phyloP scores from a whole-genome alignment of 2,329 filamentous ascomycete genomes.

The Colletotrichum tamarilloi region DNA sequence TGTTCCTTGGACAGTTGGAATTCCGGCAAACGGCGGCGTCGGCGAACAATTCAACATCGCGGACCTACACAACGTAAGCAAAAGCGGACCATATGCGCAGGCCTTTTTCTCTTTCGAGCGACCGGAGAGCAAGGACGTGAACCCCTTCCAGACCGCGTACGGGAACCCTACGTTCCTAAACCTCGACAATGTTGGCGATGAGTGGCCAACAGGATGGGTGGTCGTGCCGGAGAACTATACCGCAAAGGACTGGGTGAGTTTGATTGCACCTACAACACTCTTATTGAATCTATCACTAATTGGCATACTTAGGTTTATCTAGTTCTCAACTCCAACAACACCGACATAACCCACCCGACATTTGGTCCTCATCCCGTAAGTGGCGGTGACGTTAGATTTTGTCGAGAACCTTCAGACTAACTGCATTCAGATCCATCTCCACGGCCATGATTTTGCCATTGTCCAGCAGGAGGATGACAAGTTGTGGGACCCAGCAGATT shows the following conservation, averaged over 20 bases:
- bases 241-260: constrained; percentile 33
- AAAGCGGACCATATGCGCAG: too few relatives aligned
- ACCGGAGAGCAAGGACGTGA: background rate
- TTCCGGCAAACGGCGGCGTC: too few relatives aligned
- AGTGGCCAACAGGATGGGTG: constrained; percentile 34
- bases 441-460: constrained; percentile 62
- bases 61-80: too few relatives aligned
- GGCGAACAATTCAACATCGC: too few relatives aligned
- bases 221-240: constrained; percentile 37
- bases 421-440: constrained; percentile 52
- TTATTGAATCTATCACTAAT: too few relatives aligned
- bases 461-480: constrained; percentile 44
- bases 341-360: background rate
- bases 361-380: constrained; percentile 15
- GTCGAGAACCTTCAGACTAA: background rate
- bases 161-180: constrained; percentile 52
- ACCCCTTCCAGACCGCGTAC: constrained; percentile 48
- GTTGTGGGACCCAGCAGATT: constrained; percentile 20
- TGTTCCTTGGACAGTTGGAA: constrained; percentile 37
- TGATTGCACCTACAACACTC: background rate
- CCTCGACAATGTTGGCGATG: constrained; percentile 19
- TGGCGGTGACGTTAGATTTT: too few relatives aligned
- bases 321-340: background rate
- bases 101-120: constrained; percentile 21
- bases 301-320: constrained; percentile 5